Conservation (phyloP, 75 land plant genomes). For the Larix kaempferi region DNA sequence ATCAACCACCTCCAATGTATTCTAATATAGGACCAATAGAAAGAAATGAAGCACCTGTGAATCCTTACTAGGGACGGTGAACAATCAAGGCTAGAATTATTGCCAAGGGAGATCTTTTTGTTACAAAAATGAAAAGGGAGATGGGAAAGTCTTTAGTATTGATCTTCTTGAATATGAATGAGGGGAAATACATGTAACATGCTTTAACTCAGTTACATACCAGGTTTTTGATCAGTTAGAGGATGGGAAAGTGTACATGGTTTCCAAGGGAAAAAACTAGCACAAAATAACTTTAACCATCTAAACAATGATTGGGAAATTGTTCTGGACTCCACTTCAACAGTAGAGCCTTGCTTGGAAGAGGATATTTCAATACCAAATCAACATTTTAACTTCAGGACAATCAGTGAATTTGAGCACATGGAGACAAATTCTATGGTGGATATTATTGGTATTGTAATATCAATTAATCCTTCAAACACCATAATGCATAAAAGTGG, state of each 20-base stretch:
- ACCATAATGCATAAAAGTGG: constrained; percentile 87
- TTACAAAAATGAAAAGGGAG: constrained; percentile 82
- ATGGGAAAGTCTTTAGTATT: constrained; percentile 91
- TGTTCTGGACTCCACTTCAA: constrained; percentile 72
- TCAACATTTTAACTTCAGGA: constrained; percentile 76
- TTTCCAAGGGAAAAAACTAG: constrained; percentile 91
- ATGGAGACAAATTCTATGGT: constrained; percentile 73
- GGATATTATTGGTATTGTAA: constrained; percentile 83
- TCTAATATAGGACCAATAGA: too few relatives aligned
- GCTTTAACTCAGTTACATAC: constrained; percentile 86
- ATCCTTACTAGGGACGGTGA: too few relatives aligned
- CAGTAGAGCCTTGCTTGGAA: constrained; percentile 71
- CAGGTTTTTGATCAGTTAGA: constrained; percentile 81
- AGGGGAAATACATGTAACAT: constrained; percentile 92
- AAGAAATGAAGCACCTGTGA: too few relatives aligned
- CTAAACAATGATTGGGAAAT: too few relatives aligned
- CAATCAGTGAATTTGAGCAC: constrained; percentile 80
- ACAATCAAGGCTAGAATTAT: too few relatives aligned
- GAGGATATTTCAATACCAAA: constrained; percentile 80
- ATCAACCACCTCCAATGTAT: too few relatives aligned
- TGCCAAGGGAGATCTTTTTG: too few relatives aligned
- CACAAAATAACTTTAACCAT: constrained; percentile 89
- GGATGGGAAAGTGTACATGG: constrained; percentile 70
- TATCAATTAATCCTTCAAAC: constrained; percentile 54
- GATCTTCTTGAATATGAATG: constrained; percentile 93